phyloP scores from a whole-genome alignment of 331 rosid genomes.

The Stylosanthes scabra region DNA sequence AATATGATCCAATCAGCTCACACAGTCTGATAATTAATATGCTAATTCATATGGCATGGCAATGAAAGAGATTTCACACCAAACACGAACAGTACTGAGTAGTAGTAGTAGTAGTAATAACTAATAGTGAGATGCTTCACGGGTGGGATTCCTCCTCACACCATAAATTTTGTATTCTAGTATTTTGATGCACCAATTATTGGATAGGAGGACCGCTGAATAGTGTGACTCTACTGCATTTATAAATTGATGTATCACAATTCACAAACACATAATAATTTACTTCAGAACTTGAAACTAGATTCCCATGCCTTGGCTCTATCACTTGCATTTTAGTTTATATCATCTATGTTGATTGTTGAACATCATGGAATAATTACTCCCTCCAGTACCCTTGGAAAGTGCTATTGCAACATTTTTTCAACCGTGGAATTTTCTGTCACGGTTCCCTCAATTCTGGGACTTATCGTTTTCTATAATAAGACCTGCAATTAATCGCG shows the following conservation, averaged over 20 bases:
- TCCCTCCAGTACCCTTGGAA: too few relatives aligned
- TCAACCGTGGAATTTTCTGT: too few relatives aligned
- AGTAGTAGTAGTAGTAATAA: too few relatives aligned
- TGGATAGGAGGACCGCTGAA: conserved; percentile 13
- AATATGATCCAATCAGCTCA: conserved; percentile 60
- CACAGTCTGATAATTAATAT: conserved; percentile 60
- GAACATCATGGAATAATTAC: conserved; percentile 1
- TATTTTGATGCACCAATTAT: conserved; percentile 8
- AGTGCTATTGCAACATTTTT: too few relatives aligned
- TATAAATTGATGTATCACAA: conserved; percentile 11
- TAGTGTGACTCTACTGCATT: neutral
- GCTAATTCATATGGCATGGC: conserved; percentile 3
- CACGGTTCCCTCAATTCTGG: too few relatives aligned
- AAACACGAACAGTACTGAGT: neutral
- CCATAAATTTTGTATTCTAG: conserved; percentile 17
- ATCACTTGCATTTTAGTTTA: conserved; percentile 1
- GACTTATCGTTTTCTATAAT: too few relatives aligned
- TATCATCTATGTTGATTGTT: neutral
- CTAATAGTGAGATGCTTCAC: neutral
- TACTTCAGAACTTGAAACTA: conserved; percentile 11
- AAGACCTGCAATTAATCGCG: too few relatives aligned
- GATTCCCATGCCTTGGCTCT: neutral
- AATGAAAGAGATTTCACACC: conserved; percentile 26
- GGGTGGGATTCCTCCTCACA: conserved; percentile 17
- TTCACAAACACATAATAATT: neutral